phyloP scores from a whole-genome alignment of 106 monocot species.

The Platanthera zijinensis region DNA sequence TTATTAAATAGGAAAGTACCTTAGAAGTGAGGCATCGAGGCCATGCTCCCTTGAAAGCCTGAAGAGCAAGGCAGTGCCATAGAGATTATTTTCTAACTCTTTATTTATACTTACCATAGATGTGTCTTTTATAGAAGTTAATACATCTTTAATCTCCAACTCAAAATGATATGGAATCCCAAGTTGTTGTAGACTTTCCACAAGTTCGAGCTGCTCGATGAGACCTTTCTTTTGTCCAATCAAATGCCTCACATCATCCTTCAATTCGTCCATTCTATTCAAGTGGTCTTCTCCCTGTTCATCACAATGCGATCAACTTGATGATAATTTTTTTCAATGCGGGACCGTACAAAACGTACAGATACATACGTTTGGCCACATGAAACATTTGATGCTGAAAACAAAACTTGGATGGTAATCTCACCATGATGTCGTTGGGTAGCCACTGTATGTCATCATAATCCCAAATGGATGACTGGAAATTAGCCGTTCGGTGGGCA shows the following conservation, averaged over 20 bases:
- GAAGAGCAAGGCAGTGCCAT: constrained; percentile 14
- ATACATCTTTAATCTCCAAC: constrained; percentile 13
- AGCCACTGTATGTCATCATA: neutral
- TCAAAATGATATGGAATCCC: constrained; percentile 25
- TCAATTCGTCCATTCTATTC: neutral
- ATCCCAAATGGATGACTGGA: neutral
- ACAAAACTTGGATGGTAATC: neutral
- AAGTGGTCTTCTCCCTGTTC: neutral
- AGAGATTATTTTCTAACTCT: neutral
- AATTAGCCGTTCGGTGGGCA: neutral
- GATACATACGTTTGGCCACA: no score
- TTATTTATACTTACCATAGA: neutral
- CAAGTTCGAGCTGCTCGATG: constrained; percentile 6
- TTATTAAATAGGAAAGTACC: neutral
- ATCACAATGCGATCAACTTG: no score
- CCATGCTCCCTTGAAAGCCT: constrained; percentile 17
- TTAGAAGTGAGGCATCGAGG: neutral
- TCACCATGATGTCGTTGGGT: neutral
- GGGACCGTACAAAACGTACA: no score
- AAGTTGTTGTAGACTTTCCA: constrained; percentile 17
- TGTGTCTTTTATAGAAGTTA: neutral
- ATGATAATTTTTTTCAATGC: no score
- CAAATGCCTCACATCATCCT: constrained; percentile 15
- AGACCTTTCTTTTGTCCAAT: neutral
- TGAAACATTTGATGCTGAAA: no score